A percentile compares a stretch with the other conserved stretches of the same genome.
Evolutionary conservation across 306 rosid species (phyloP).

Genomic region (Corylus heterophylla): DNA sequence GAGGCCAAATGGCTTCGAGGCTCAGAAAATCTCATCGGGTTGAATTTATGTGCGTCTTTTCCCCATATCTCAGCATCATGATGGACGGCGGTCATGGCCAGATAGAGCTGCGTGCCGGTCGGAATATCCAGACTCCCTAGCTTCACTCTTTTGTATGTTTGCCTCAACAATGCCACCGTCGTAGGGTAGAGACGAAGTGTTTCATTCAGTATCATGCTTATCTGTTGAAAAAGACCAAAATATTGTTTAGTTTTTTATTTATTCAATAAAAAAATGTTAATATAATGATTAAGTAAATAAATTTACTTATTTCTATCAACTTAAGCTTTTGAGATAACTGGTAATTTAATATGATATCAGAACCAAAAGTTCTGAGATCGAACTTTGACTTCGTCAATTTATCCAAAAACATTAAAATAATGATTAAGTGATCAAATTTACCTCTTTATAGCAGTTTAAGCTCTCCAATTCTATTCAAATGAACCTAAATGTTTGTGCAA

Average conservation of each 20-base stretch:
- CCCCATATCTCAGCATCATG: constrained; percentile 56
- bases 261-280: not conserved
- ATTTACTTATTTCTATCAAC: too few species aligned
- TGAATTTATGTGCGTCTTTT: constrained; percentile 55
- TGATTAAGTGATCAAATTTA: too few species aligned
- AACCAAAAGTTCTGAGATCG: too few species aligned
- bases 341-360: too few species aligned
- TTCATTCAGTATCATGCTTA: constrained; percentile 50
- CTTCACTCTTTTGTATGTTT: constrained; percentile 33
- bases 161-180: constrained; percentile 23
- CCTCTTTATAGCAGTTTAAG: too few species aligned
- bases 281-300: too few species aligned
- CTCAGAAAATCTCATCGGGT: constrained; percentile 50
- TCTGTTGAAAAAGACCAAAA: constrained; percentile 24
- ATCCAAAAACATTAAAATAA: too few species aligned
- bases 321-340: too few species aligned
- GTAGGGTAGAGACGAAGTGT: constrained; percentile 55
- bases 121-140: constrained; percentile 51
- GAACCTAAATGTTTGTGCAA: too few species aligned
- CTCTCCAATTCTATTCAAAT: too few species aligned
- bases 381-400: too few species aligned
- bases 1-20: constrained; percentile 45
- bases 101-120: constrained; percentile 26
- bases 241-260: not conserved
- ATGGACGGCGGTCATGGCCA: constrained; percentile 37